phyloP scores from a whole-genome alignment of 768 basidiomycete genomes.

The Russula ochroleuca region DNA sequence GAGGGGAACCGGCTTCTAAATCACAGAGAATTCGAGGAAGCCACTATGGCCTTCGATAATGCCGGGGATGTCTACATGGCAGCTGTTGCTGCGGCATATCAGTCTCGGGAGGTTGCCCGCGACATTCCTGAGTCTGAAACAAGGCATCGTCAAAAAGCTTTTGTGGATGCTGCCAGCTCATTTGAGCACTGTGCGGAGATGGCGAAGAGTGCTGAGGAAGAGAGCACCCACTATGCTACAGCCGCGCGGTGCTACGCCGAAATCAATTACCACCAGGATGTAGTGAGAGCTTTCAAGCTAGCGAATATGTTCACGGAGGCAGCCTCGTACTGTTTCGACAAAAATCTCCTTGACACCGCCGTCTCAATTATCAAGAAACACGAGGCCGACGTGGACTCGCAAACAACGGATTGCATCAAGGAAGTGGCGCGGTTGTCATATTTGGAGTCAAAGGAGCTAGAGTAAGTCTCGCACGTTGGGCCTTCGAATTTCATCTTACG shows the following conservation, averaged over 20 bases:
- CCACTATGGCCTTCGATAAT: conserved; percentile 11
- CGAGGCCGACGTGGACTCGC: conserved; percentile 1
- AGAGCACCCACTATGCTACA: conserved; percentile 1
- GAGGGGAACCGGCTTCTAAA: conserved; percentile 10
- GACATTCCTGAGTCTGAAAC: conserved; percentile 3
- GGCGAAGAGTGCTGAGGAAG: background rate
- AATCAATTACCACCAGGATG: conserved; percentile 1
- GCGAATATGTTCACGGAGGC: conserved; percentile 16
- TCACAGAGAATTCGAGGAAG: conserved; percentile 19
- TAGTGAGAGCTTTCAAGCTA: conserved; percentile 7
- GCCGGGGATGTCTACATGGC: conserved; percentile 11
- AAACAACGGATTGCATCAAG: conserved; percentile 20
- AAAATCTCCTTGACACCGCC: conserved; percentile 10
- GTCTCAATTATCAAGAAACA: conserved; percentile 15
- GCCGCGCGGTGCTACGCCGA: conserved; percentile 21
- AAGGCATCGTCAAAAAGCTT: conserved; percentile 9
- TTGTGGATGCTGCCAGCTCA: background rate
- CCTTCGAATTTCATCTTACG: background rate
- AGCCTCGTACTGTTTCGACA: conserved; percentile 20
- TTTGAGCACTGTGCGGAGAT: conserved; percentile 12
- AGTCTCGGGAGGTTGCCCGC: conserved; percentile 10
- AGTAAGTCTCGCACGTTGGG: conserved; percentile 9
- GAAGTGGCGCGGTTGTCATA: conserved; percentile 12
- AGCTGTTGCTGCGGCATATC: conserved; percentile 9
- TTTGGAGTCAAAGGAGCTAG: conserved; percentile 8